Evolutionary conservation across 1,284 basidiomycete species (phyloP), one percentile per base, ranked within the genome.

Genomic region (Puccinia hordei): DNA sequence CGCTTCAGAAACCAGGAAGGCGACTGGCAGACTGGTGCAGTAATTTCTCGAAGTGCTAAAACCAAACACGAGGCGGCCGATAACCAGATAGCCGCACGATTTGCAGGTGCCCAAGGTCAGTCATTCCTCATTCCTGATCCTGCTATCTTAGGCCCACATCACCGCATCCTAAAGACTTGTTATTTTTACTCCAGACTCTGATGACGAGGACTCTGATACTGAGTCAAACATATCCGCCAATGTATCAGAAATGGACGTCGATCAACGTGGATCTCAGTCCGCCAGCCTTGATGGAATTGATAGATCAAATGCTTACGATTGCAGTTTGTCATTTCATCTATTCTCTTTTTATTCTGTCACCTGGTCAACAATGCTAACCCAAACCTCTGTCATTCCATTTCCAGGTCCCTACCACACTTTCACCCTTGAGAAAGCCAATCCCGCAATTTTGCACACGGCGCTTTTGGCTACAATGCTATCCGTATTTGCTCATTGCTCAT

Each of bases 351-450:
- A 24, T 51, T 3, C 35, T 53, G 13, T 5, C 22, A n/a, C n/a
- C n/a, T n/a, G n/a, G n/a, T n/a, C n/a, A n/a, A n/a, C n/a, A n/a
- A n/a, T n/a, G 9, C 24, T 33, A 8, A 10, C 27, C 4, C 53
- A 17, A 53, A 8, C 6, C 68, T 71, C 3, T 51, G 2, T 35
- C 53, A 17, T 15, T 68, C 55, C 22, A n/a, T 57, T 24, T 27
- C 10, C 49, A 78, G 76, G 66, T 69, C 66, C 9, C 0, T 78
- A 57, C 33, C 24, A 78, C 51, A 27, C 35, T 1, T 78, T 78
- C 30, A 41, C 66, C 35, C 51, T 78, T 17, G 19, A 17, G 35
- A 10, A 46, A 17, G 2, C 66, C n/a, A 27, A 78, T 53, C 66
- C 76, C 2, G 66, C 51, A 10, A 38, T 55, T 27, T 19, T 71